A percentile compares a stretch with the other conserved stretches of the same genome.
Conservation (phyloP, 352 stramenopile genomes). For the Pythium guiyangense region DNA sequence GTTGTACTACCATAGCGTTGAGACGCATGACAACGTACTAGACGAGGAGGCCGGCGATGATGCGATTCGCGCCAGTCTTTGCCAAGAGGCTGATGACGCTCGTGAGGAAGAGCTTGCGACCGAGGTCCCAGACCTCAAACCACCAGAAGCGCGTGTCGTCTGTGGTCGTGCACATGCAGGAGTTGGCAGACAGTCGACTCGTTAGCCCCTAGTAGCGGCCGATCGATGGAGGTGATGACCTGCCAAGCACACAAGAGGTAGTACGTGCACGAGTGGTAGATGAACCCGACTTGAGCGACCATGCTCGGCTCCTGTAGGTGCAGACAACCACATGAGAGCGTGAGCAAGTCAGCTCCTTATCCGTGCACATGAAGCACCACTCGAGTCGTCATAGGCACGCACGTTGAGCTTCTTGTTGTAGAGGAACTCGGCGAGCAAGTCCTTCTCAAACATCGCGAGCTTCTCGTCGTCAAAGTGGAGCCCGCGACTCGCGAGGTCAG, state of each 20-base stretch:
- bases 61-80: slow-evolving; percentile 58
- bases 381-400: no score
- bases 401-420: slow-evolving; percentile 52
- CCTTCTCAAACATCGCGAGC: slow-evolving; percentile 37
- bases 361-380: no score
- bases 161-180: no score
- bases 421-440: slow-evolving; percentile 53
- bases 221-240: no score
- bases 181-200: no score
- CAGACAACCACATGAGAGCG: neutral
- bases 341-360: neutral
- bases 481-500: slow-evolving; percentile 36
- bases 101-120: slow-evolving; percentile 67
- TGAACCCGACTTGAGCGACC: slow-evolving; percentile 72
- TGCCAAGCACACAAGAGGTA: no score
- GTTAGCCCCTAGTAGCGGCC: neutral
- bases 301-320: slow-evolving; percentile 53
- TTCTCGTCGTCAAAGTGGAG: slow-evolving; percentile 42
- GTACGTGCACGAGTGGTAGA: slow-evolving; percentile 68
- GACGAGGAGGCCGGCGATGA: slow-evolving; percentile 64
- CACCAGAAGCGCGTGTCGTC: slow-evolving; percentile 65
- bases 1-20: no score
- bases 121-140: slow-evolving; percentile 78
- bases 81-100: slow-evolving; percentile 58
- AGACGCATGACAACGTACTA: no score